Evolutionary conservation across 495 filamentous ascomycete genomes (phyloP), one percentile per base, ranked within the genome.

Genomic region (Aspergillus carlsbadensis): DNA sequence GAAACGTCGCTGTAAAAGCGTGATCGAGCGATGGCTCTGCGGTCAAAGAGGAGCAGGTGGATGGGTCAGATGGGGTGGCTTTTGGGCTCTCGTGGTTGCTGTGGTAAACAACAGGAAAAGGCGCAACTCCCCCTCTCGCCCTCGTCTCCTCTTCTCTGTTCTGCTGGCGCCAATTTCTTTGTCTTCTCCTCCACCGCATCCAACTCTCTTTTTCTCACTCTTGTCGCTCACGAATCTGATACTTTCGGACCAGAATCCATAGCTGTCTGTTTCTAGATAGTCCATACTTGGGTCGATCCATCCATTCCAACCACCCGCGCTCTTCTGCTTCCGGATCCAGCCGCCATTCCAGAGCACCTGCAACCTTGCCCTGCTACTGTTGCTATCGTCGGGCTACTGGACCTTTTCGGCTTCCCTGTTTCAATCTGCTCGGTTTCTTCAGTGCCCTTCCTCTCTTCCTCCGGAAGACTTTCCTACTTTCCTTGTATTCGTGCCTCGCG

Each of bases 291-390:
- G 68, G 65, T 68, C 67, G 24, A 53, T 54, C 65, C 64, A 26
- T 44, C 14, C 60, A 46, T 54, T 58, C 52, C 63, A 56, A 49
- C 57, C 58, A 56, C 53, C 56, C 51, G 24, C n/a, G n/a, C 36
- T 18, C 31, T 41, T 22, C 55, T 60, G 60, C 58, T 56, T 68
- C 65, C 70, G 65, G 59, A 63, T 69, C 65, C 68, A 52, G 64
- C 65, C 66, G 66, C 70, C 71, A 76, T 76, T 72, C 73, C 73
- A 70, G 61, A 68, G 66, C 66, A 29, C 26, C 26, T 29, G 26
- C 26, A 70, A 69, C 69, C 59, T 60, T 71, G 62, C 66, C 64
- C 58, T 70, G 61, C 63, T 62, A 63, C 65, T 56, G 44, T 67
- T 44, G 59, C 69, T 54, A 40, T 40, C 69, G 63, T 69, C 67